Percentiles rank a stretch among this genome's conserved stretches.
Conservation (phyloP, 108 stramenopile species). For the Discostella stelligeroides region DNA sequence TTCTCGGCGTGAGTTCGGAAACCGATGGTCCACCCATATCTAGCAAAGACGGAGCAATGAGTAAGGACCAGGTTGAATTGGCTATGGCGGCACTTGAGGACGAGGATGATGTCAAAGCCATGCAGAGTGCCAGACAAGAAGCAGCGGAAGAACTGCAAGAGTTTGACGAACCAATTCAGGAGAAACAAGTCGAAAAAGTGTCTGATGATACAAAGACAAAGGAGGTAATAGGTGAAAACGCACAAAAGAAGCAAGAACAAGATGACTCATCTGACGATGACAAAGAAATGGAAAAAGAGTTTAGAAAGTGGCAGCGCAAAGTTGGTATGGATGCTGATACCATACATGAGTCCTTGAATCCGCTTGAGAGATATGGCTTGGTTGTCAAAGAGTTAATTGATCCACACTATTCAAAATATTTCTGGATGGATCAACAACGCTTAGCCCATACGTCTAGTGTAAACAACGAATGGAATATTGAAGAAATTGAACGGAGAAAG, state of each 20-base stretch:
- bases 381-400: conserved; percentile 72
- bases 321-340: conserved; percentile 82
- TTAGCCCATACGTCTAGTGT: conserved; percentile 35
- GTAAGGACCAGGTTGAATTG: conserved; percentile 82
- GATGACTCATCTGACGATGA: conserved; percentile 43
- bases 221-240: conserved; percentile 28
- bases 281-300: conserved; percentile 85
- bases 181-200: conserved; percentile 46
- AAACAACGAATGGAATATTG: conserved; percentile 74
- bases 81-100: conserved; percentile 93
- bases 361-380: conserved; percentile 76
- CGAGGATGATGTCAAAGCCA: conserved; percentile 86
- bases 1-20: conserved; percentile 64
- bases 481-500: conserved; percentile 70
- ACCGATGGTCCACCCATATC: conserved; percentile 7
- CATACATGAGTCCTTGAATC: conserved; percentile 76
- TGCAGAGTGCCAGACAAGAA: conserved; percentile 77
- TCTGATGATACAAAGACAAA: conserved; percentile 12
- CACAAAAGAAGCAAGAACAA: conserved; percentile 12
- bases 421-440: conserved; percentile 60
- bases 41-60: conserved; percentile 45
- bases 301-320: conserved; percentile 88
- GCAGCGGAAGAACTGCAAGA: conserved; percentile 82
- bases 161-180: conserved; percentile 82
- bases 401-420: conserved; percentile 79